Base-by-base conservation (phyloP, 2,329 filamentous ascomycete genomes). In the Pyrenophora seminiperda region DNA sequence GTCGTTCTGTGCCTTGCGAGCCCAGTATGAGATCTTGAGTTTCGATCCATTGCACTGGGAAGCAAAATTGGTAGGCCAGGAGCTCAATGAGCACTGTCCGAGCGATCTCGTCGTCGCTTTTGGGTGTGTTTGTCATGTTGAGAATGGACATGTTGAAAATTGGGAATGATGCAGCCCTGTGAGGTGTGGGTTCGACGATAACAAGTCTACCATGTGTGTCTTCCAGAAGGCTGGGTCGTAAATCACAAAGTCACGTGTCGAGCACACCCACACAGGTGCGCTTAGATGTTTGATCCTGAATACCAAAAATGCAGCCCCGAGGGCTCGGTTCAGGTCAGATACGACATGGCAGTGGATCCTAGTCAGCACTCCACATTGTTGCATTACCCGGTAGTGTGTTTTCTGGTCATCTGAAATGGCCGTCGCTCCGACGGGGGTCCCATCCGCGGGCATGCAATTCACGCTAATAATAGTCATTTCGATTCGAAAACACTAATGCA, bases 1-100 rank as follows among this genome's bases (percentile, higher is more conserved):
- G 59, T 11, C 71, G 61, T 34, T 71, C 59, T 20, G 66, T 65
- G 13, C 61, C 50, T 18, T 54, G 45, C 3, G 65, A 54, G 15
- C 34, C 47, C 14, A 71, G 60, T 9, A 76, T 47, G 13, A 65
- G 47, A 45, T 75, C 63, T 53, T 76, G 75, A 2, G 74, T 75
- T 29, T 74, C 67, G 42, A 75, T 74, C 73, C 72, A 56, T 49
- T 46, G 38, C 15, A 56, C 53, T 39, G 53, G 53, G 24, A 41
- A 53, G 41, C 53, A 56, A 31, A 56, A 56, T 29, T 56, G 53
- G 24, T 56, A 38, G 34, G 34, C 34, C 34, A 38, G 34, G 4
- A 38, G 34, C 34, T 38, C 34, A 38, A 38, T 38, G 34, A 38
- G 34, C 19, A 38, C 34, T 14, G 34, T 38, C 18, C 34, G 4